These are phyloP conservation scores for Thalassiosira mediterranea DNA, from an alignment of 352 stramenopile genomes.

Conservation along the genomic window DNA sequence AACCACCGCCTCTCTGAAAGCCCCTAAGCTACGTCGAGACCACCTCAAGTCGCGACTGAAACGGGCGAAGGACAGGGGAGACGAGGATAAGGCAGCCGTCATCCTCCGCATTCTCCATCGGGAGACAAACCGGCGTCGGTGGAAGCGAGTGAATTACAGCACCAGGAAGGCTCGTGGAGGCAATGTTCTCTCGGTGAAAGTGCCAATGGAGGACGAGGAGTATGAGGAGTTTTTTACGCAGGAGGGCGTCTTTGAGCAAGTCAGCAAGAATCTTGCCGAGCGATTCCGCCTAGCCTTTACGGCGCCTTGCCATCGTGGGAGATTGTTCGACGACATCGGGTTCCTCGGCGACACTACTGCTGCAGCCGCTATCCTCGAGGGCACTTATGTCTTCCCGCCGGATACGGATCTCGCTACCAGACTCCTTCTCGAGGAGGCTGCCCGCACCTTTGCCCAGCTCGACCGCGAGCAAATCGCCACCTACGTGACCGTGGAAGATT, in stretches of 20 bases:
- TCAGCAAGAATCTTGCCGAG: slow-evolving; percentile 1
- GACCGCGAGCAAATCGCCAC: neutral
- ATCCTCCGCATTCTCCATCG: neutral
- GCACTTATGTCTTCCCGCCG: slow-evolving; percentile 12
- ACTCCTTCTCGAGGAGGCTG: slow-evolving; percentile 14
- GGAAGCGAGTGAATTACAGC: neutral
- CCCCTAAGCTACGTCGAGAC: neutral
- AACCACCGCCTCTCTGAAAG: neutral
- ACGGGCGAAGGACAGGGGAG: neutral
- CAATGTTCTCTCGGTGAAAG: neutral
- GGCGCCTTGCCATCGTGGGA: neutral
- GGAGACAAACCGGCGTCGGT: neutral
- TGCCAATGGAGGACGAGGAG: neutral
- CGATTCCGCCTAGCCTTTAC: slow-evolving; percentile 1
- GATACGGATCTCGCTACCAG: neutral
- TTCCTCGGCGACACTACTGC: neutral
- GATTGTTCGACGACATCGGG: neutral
- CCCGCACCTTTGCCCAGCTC: neutral
- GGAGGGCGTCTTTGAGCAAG: neutral
- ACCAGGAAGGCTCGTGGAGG: neutral
- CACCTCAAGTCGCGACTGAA: neutral
- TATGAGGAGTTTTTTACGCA: neutral
- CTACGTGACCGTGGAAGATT: slow-evolving; percentile 16
- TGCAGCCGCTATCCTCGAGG: slow-evolving; percentile 9
- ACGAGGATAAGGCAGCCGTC: neutral